A percentile compares a stretch with the other conserved stretches of the same genome.
These are phyloP conservation scores for Naganishia sp. DNA, from an alignment of 1,284 basidiomycete genomes.

Conservation along the genomic window DNA sequence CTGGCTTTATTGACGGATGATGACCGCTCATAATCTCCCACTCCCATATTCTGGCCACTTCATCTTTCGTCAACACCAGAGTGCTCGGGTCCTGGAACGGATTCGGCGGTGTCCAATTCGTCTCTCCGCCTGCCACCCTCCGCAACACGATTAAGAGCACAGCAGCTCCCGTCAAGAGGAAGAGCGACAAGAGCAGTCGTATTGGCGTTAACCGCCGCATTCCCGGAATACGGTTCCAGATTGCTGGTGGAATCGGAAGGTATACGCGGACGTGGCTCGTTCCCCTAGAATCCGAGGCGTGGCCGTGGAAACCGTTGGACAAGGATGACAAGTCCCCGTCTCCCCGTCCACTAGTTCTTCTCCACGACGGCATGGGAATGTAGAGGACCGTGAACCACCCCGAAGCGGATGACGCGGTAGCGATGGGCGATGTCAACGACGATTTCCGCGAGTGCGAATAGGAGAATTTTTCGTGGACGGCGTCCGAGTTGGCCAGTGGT, in stretches of 20 bases:
- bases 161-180: slow-evolving; percentile 59
- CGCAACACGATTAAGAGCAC: slow-evolving; percentile 62
- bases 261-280: slow-evolving; percentile 43
- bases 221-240: slow-evolving; percentile 58
- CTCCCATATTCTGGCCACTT: slow-evolving; percentile 82
- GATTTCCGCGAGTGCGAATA: slow-evolving; percentile 36
- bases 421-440: slow-evolving; percentile 31
- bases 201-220: slow-evolving; percentile 60
- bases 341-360: slow-evolving; percentile 11
- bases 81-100: slow-evolving; percentile 68
- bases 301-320: slow-evolving; percentile 31
- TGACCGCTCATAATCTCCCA: slow-evolving; percentile 91
- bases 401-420: slow-evolving; percentile 33
- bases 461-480: slow-evolving; percentile 44
- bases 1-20: slow-evolving; percentile 67
- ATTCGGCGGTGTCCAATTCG: slow-evolving; percentile 67
- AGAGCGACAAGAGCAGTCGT: slow-evolving; percentile 56
- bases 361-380: slow-evolving; percentile 45
- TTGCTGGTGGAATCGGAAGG: slow-evolving; percentile 65
- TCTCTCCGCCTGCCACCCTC: slow-evolving; percentile 54
- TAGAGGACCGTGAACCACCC: slow-evolving; percentile 47
- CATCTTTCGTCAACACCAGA: slow-evolving; percentile 71
- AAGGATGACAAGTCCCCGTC: slow-evolving; percentile 1
- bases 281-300: slow-evolving; percentile 33
- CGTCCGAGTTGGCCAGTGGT: slow-evolving; percentile 46